A percentile compares a stretch with the other conserved stretches of the same genome.
Evolutionary conservation across 148 eudicot genomes (phyloP).

Genomic region (Chenopodium berlandieri): DNA sequence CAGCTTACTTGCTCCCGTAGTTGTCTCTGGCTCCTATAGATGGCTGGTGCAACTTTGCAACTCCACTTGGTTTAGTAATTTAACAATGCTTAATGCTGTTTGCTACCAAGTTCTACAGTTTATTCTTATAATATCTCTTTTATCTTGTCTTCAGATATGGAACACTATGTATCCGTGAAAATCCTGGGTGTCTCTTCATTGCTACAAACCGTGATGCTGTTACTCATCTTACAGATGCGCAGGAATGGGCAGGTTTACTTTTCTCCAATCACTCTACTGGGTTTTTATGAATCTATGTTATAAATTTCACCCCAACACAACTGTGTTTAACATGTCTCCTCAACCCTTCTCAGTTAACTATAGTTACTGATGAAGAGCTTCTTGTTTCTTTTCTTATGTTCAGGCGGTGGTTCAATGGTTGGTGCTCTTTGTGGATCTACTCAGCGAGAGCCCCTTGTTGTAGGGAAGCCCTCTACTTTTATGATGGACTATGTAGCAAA

Average conservation of each 20-base stretch:
- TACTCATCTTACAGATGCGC: slow-evolving; percentile 96
- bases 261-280: neutral
- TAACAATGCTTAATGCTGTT: neutral
- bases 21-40: neutral
- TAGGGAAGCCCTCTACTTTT: slow-evolving; percentile 97
- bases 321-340: neutral
- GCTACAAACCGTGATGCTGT: slow-evolving; percentile 99
- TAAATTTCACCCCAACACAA: neutral
- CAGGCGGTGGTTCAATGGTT: slow-evolving; percentile 99
- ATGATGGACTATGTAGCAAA: slow-evolving; percentile 95
- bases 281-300: neutral
- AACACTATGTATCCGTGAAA: slow-evolving; percentile 90
- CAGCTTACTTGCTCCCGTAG: neutral
- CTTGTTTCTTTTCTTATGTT: slow-evolving; percentile 11
- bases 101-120: neutral
- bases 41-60: neutral
- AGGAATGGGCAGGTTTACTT: slow-evolving; percentile 94
- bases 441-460: slow-evolving; percentile 86
- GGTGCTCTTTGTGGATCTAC: slow-evolving; percentile 86
- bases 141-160: slow-evolving; percentile 63
- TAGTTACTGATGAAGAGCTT: slow-evolving; percentile 1
- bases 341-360: neutral
- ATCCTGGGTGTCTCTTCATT: slow-evolving; percentile 92
- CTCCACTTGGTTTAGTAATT: neutral
- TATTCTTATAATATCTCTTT: neutral